Base-by-base conservation (phyloP, 345 rosid species). In the Arabidopsis suecica region DNA sequence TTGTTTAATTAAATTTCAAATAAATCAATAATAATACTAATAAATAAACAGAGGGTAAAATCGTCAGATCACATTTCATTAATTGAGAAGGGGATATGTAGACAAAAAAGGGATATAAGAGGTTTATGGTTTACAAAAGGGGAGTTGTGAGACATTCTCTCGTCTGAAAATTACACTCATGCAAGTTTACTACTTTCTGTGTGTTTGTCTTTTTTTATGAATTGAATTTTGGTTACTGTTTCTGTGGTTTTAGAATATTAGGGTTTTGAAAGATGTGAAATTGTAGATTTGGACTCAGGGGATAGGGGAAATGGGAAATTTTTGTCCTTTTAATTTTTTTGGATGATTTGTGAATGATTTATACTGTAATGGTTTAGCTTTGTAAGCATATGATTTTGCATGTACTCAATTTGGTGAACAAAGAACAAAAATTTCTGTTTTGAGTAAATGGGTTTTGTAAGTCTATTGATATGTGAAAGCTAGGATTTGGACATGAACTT, bases 231-330 rank as follows among this genome's bases (percentile, higher is more conserved):
- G 23, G 74, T 54, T 61, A 3, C 3, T 34, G 9, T 54, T 49
- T 45, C 23, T 51, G 54, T 0, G 3, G 53, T 16, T 62, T 69
- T 25, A 9, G 55, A 47, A 37, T 36, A 13, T 56, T 77, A 56
- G 72, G 71, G 76, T 64, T 64, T 69, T 42, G 32, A 28, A 30
- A 56, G 60, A 55, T 76, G 60, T 62, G 44, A 69, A 62, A 34
- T 68, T 50, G 79, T 49, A 1, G 25, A 49, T 49, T 56, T 20
- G 40, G 30, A 48, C 48, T 71, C 58, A 36, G 38, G 34, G 67
- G 59, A 22, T 70, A 20, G 56, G 45, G 5, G 33, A 41, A 51
- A 3, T 30, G 12, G 34, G n/a, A 28, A 25, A 0, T 16, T 38
- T 50, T 6, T 42, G 2, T 6, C 12, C 2, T 40, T 54, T 8